Evolutionary conservation across 2,329 filamentous ascomycete species (phyloP).

Genomic region (Fusarium mundagurra): DNA sequence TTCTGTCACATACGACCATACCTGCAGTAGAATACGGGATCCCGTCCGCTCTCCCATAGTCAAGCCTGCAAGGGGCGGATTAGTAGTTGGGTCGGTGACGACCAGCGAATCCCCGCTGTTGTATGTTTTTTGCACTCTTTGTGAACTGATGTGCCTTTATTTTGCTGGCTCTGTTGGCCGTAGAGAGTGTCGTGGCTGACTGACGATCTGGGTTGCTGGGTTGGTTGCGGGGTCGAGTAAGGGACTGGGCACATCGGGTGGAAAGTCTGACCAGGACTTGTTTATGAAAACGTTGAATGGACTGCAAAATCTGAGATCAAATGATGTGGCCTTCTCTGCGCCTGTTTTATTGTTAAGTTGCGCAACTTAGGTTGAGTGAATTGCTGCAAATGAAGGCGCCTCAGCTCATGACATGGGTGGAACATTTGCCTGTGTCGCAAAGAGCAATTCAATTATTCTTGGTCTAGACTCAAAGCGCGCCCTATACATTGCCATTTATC

Average conservation of each 20-base stretch:
- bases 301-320: accelerated
- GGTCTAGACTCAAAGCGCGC: too few relatives aligned
- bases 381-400: too few relatives aligned
- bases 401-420: too few relatives aligned
- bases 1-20: background rate
- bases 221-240: background rate
- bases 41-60: background rate
- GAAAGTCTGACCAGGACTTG: accelerated
- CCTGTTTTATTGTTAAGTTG: too few relatives aligned
- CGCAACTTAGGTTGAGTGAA: too few relatives aligned
- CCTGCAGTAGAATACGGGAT: background rate
- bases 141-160: accelerated
- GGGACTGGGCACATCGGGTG: accelerated
- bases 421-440: too few relatives aligned
- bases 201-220: accelerated
- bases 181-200: accelerated
- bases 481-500: too few relatives aligned
- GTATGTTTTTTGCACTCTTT: background rate
- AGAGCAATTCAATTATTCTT: too few relatives aligned
- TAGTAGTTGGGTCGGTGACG: background rate
- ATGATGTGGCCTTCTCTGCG: accelerated
- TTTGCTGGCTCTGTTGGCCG: background rate
- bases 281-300: background rate
- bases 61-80: background rate
- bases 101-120: background rate